These are phyloP conservation scores for Cercospora sp. DNA, from an alignment of 2,329 filamentous ascomycete genomes.

Conservation along the genomic window DNA sequence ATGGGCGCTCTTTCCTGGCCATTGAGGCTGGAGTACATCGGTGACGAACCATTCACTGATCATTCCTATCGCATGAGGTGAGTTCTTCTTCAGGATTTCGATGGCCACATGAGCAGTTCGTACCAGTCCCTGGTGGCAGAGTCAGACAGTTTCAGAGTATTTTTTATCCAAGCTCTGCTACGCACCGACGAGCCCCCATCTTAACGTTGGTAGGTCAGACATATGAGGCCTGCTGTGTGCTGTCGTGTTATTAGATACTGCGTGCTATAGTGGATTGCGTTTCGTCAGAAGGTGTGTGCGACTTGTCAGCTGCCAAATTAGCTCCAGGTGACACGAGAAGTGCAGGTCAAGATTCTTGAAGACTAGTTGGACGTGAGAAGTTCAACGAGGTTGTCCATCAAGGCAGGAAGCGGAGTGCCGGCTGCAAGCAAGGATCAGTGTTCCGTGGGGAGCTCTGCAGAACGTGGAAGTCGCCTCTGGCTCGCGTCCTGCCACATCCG, in stretches of 20 bases:
- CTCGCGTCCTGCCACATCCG: background rate
- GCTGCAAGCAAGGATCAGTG: constrained; percentile 1
- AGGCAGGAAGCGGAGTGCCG: constrained; percentile 4
- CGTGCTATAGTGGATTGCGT: background rate
- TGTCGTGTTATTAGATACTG: background rate
- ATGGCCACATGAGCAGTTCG: background rate
- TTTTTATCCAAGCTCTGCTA: background rate
- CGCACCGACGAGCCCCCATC: constrained; percentile 23
- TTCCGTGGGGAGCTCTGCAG: background rate
- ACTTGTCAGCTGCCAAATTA: background rate
- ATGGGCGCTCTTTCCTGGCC: constrained; percentile 39
- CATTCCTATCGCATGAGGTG: constrained; percentile 35
- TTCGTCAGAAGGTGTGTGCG: background rate
- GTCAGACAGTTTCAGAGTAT: background rate
- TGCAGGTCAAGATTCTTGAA: background rate
- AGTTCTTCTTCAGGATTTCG: background rate
- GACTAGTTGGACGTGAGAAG: background rate
- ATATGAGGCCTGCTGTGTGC: background rate
- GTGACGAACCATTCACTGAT: constrained; percentile 52
- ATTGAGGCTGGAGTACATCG: constrained; percentile 46
- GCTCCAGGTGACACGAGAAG: background rate
- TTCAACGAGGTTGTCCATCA: background rate
- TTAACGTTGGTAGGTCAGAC: constrained; percentile 18
- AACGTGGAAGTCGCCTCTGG: background rate
- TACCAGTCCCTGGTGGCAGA: background rate